Evolutionary conservation across 192 early-diverging fungal genomes (phyloP), one percentile per base, ranked within the genome.

Genomic region (Chytriomyces confervae): DNA sequence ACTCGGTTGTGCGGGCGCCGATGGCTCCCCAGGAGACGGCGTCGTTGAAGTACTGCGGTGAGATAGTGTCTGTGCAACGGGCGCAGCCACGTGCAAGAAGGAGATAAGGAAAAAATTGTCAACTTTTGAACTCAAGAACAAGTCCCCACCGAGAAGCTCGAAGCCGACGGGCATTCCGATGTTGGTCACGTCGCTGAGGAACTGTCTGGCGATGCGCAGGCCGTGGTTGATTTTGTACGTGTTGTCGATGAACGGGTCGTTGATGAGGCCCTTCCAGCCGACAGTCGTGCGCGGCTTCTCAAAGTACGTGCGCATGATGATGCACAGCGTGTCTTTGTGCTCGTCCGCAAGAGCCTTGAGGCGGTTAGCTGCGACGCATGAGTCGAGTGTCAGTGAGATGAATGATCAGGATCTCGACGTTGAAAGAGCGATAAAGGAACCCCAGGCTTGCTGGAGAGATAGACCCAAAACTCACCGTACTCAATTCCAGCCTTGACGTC

Each of bases 261-360:
- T 90, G 76, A 88, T 97, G 49, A 97, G 86, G 29, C 96, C 97
- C 83, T 97, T 97, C 96, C 96, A 98, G 23, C 95, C 97, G 61
- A 97, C 95, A 8, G 96, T 97, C 2, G 97, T 97, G 69, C 97
- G 88, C 50, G 97, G 97, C 85, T 98, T 98, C 80, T 98, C 97
- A 92, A 98, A 97, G 91, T 98, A 98, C 72, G 93, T 91, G 44
- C 97, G 90, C 97, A 98, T 98, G 66, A 98, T 88, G 76, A 98
- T 93, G 50, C 92, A 81, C 69, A 98, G 81, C 18, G 96, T 95
- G 53, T 89, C 91, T 64, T 89, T 84, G 73, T 91, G 84, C 62
- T 86, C 83, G 48, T 94, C 93, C 0, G 89, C 90, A 48, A 88
- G 77, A 49, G 76, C 78, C 71, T 91, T 91, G 20, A 93, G 73